These are phyloP conservation scores for Malus fusca DNA, from an alignment of 306 rosid species.

Conservation along the genomic window DNA sequence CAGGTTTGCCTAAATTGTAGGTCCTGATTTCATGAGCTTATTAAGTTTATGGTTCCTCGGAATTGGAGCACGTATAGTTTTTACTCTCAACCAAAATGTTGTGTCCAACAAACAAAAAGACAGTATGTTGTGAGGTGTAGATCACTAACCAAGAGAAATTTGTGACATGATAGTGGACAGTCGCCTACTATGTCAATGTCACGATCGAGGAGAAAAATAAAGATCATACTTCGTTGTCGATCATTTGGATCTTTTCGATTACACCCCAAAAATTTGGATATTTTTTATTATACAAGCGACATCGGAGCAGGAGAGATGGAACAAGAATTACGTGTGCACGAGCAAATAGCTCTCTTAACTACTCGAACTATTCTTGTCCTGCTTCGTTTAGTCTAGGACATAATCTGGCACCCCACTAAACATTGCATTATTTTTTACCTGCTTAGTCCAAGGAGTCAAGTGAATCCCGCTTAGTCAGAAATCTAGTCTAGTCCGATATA, in stretches of 20 bases:
- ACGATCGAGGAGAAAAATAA: neutral
- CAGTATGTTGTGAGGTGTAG: neutral
- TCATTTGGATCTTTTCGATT: neutral
- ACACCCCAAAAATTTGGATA: neutral
- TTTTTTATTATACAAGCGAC: neutral
- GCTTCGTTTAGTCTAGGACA: no score
- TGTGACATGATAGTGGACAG: neutral
- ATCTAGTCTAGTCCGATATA: fast-evolving
- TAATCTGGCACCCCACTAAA: no score
- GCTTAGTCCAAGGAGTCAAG: no score
- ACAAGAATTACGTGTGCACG: no score
- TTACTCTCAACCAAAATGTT: neutral
- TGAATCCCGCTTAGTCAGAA: no score
- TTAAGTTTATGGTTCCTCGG: neutral
- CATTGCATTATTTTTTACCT: no score
- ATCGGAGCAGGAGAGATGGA: neutral
- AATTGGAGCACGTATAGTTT: neutral
- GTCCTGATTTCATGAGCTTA: neutral
- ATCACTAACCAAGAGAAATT: neutral
- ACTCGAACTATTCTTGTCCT: no score
- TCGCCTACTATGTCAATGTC: neutral
- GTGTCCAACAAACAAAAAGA: no score
- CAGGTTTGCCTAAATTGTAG: neutral
- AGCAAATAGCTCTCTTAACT: no score
- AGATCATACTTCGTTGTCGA: neutral